These are phyloP conservation scores for Synchytrium microbalum DNA, from an alignment of 371 early-diverging fungal genomes.

Conservation along the genomic window DNA sequence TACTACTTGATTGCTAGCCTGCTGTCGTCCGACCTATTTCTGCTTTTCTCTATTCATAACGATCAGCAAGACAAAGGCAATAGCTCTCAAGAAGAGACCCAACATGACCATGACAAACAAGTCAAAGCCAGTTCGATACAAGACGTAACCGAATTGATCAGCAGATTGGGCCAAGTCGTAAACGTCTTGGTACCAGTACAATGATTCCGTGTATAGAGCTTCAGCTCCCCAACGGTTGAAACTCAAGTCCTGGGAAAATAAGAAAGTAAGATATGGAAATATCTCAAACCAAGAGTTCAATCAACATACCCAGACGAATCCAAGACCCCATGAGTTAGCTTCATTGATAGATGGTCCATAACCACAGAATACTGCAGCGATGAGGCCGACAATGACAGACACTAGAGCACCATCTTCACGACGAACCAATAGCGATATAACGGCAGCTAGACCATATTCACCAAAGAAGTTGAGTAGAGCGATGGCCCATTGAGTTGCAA, in stretches of 20 bases:
- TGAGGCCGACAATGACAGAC: slow-evolving; percentile 29
- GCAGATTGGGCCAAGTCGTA: slow-evolving; percentile 21
- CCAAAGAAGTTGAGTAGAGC: slow-evolving; percentile 32
- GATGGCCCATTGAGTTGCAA: slow-evolving; percentile 20
- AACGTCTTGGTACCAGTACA: slow-evolving; percentile 14
- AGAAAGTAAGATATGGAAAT: too few relatives aligned
- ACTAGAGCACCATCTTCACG: slow-evolving; percentile 33
- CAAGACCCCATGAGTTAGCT: slow-evolving; percentile 28
- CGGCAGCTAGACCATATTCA: slow-evolving; percentile 34
- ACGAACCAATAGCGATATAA: slow-evolving; percentile 28
- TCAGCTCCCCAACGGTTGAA: slow-evolving; percentile 40
- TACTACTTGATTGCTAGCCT: too few relatives aligned
- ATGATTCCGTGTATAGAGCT: slow-evolving; percentile 18
- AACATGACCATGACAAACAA: slow-evolving; percentile 21
- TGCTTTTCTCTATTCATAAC: slow-evolving; percentile 34
- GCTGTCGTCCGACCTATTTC: too few relatives aligned
- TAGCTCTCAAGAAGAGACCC: slow-evolving; percentile 24
- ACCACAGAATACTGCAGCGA: slow-evolving; percentile 37
- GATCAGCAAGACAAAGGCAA: slow-evolving; percentile 30
- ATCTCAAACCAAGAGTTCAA: too few relatives aligned
- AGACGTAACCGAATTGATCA: slow-evolving; percentile 24
- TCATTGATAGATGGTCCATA: slow-evolving; percentile 29
- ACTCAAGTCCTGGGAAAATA: slow-evolving; percentile 11
- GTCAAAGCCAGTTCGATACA: slow-evolving; percentile 19
- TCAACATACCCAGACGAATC: slow-evolving; percentile 31